Evolutionary conservation across 2,329 filamentous ascomycete genomes (phyloP), one percentile per base, ranked within the genome.

Genomic region (Fusarium chuoi): DNA sequence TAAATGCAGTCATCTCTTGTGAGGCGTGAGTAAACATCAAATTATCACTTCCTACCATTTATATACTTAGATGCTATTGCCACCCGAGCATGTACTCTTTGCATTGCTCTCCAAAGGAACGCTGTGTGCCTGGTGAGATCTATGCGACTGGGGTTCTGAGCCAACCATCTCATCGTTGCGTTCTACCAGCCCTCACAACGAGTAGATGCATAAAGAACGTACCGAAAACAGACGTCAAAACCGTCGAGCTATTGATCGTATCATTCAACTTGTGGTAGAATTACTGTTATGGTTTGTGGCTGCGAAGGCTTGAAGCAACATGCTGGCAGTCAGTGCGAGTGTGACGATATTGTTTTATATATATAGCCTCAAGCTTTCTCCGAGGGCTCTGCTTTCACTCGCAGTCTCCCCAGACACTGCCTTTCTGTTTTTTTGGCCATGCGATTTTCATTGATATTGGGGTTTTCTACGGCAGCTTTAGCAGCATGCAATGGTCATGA

Each of bases 401-500:
- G 17, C n/a, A 36, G 12, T 48, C 35, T 41, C 24, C 44, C 33
- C 15, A 36, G 11, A 35, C 28, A 57, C 24, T 64, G 22, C 30
- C 14, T 41, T 28, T 35, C 28, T 17, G 9, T 9, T 20, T 24
- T 15, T 22, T 17, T 46, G n/a, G 58, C 22, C 26, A 80, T 76
- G 74, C 58, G 67, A 57, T 38, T 70, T 24, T 38, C 77, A n/a
- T 57, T 68, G 18, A 55, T 77, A 26, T 42, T 74, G 33, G 18
- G 44, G 13, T 71, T 80, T 52, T 63, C 70, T 13, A 61, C 60
- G 20, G 67, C 59, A 35, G 75, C 65, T 20, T 58, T 77, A 35
- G 78, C 77, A 26, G 79, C 69, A 41, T 92, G 90, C 83, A 92
- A 92, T 77, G 89, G 89, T 69, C 83, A 86, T 60, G 76, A 86